Evolutionary conservation across 169 alveolate genomes (phyloP), one percentile per base, ranked within the genome.

Genomic region (Perkinsus olseni): DNA sequence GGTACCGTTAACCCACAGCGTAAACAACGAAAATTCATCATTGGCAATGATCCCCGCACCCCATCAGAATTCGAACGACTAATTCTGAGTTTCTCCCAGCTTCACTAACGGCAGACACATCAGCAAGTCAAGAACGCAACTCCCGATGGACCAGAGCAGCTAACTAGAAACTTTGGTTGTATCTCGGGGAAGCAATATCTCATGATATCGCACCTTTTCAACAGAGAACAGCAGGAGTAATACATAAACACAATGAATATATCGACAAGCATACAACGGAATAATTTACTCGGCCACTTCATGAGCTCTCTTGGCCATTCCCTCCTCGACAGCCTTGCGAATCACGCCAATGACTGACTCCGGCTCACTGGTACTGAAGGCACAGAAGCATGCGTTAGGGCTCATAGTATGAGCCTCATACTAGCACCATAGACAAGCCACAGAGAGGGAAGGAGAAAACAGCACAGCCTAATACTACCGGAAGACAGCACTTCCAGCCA

Each of bases 401-500:
- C 11, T 11, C 11, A 40, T 11, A n/a, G n/a, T n/a, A n/a, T n/a
- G n/a, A n/a, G n/a, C n/a, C n/a, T n/a, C n/a, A n/a, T n/a, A n/a
- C n/a, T n/a, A n/a, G n/a, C n/a, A n/a, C n/a, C n/a, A n/a, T n/a
- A n/a, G n/a, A n/a, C n/a, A n/a, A n/a, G n/a, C n/a, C n/a, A n/a
- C n/a, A n/a, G n/a, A n/a, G n/a, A n/a, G n/a, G n/a, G n/a, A n/a
- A n/a, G n/a, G n/a, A n/a, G n/a, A n/a, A n/a, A n/a, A n/a, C n/a
- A 4, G 34, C 82, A 13, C 28, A 62, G 31, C 82, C 82, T 24
- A 62, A 62, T 28, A 0, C 82, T 62, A 62, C 82, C 82, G 28
- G 82, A 62, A 62, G 8, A 97, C 93, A 38, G 97, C 97, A 45
- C 97, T 95, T 28, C 98, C 98, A 45, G 97, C 96, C 36, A 97